A percentile compares a stretch with the other conserved stretches of the same genome.
Evolutionary conservation across 345 rosid genomes (phyloP).

Genomic region (Turnera subulata): DNA sequence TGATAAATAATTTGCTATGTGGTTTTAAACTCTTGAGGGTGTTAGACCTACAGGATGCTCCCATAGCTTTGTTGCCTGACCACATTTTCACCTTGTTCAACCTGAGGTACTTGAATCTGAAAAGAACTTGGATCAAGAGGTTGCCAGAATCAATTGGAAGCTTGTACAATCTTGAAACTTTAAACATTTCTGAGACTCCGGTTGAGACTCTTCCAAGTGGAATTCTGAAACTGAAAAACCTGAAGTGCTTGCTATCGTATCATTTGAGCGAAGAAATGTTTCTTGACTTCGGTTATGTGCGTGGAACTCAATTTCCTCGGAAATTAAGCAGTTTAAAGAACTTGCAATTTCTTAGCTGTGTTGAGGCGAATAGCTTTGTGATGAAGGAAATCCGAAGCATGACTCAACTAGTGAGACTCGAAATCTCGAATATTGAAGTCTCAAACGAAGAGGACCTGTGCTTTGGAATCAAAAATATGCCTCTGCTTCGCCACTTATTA

Average conservation of each 20-base stretch:
- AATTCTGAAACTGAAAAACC: conserved; percentile 22
- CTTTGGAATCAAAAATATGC: too few species aligned
- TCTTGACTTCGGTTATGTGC: conserved; percentile 13
- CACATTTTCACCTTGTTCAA: conserved; percentile 25
- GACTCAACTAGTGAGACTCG: conserved; percentile 28
- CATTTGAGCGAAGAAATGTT: not conserved
- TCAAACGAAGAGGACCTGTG: conserved; percentile 31
- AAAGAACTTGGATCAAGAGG: too few species aligned
- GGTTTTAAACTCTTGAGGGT: conserved; percentile 24
- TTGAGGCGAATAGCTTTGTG: conserved; percentile 30
- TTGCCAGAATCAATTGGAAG: conserved; percentile 29
- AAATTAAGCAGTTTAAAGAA: conserved; percentile 23
- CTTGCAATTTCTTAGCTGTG: conserved; percentile 27
- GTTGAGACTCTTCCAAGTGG: conserved; percentile 27
- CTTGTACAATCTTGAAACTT: conserved; percentile 27
- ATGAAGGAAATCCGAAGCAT: too few species aligned
- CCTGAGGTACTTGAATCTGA: too few species aligned
- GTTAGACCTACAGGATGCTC: conserved; percentile 30
- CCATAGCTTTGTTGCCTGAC: conserved; percentile 24
- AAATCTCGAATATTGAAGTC: conserved; percentile 15
- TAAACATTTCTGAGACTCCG: conserved; percentile 17
- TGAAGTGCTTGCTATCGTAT: conserved; percentile 22
- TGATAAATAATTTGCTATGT: too few species aligned
- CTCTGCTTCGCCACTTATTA: conserved; percentile 24
- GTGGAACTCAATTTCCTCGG: conserved; percentile 15